Conservation (phyloP, 345 rosid genomes). For the Aquilaria malaccensis region DNA sequence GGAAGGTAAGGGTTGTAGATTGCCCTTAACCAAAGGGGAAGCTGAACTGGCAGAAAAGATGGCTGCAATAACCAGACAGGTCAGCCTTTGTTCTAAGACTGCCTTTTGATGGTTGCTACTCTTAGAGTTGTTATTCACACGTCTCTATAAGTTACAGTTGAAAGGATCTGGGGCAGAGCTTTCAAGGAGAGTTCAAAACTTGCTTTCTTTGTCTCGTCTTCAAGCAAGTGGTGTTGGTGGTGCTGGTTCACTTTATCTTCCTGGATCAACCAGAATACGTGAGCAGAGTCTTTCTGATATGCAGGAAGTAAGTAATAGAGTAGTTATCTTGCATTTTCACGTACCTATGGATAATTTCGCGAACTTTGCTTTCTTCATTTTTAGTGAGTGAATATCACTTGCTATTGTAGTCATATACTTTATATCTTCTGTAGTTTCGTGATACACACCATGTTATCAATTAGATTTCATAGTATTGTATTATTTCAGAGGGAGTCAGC, state of each 20-base stretch:
- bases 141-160: constrained; percentile 41
- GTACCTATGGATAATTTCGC: no score
- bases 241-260: constrained; percentile 65
- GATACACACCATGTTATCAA: no score
- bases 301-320: constrained; percentile 63
- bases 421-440: no score
- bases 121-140: constrained; percentile 17
- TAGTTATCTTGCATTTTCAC: neutral
- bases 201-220: constrained; percentile 60
- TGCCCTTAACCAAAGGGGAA: constrained; percentile 87
- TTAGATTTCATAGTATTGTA: no score
- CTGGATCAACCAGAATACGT: constrained; percentile 91
- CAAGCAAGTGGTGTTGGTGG: constrained; percentile 61
- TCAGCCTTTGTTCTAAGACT: constrained; percentile 17
- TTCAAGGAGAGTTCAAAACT: constrained; percentile 84
- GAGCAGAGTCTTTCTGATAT: constrained; percentile 92
- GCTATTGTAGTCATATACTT: no score
- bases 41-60: constrained; percentile 83
- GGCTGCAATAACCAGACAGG: constrained; percentile 78
- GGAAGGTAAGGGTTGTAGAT: constrained; percentile 80
- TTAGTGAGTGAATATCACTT: no score
- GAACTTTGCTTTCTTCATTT: no score
- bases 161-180: constrained; percentile 98
- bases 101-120: neutral
- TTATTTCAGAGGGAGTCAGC: no score